These are phyloP conservation scores for Vitellaria paradoxa DNA, from an alignment of 179 eudicot genomes.

Conservation along the genomic window DNA sequence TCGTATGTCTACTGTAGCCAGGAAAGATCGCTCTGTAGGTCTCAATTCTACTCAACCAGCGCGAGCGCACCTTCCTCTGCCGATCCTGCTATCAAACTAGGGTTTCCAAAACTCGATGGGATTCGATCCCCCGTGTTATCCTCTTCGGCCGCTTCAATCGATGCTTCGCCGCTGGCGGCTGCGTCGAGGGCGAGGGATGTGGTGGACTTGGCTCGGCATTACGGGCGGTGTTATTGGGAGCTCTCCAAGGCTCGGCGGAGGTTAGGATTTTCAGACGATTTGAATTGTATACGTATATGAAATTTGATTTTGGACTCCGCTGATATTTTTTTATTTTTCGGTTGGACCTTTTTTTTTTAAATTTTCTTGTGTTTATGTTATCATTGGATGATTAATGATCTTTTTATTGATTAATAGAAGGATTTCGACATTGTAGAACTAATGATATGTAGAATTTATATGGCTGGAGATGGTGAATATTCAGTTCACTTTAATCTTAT, in stretches of 20 bases:
- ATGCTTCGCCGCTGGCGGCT: slow-evolving; percentile 28
- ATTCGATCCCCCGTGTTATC: slow-evolving; percentile 20
- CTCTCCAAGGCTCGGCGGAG: slow-evolving; percentile 89
- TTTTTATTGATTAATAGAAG: neutral
- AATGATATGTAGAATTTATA: too few species aligned
- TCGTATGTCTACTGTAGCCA: neutral
- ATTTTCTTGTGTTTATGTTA: too few species aligned
- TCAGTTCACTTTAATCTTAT: too few species aligned
- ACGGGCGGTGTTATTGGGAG: slow-evolving; percentile 83
- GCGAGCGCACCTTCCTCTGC: slow-evolving; percentile 33
- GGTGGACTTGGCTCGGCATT: slow-evolving; percentile 45
- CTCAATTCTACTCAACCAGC: slow-evolving; percentile 18
- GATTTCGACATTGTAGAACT: neutral
- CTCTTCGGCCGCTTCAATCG: slow-evolving; percentile 24
- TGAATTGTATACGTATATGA: too few species aligned
- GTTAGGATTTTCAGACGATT: slow-evolving; percentile 23
- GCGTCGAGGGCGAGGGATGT: slow-evolving; percentile 34
- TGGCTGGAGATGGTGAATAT: too few species aligned
- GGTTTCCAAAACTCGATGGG: slow-evolving; percentile 17
- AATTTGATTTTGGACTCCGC: neutral
- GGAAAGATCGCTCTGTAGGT: slow-evolving; percentile 19
- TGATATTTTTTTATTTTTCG: neutral
- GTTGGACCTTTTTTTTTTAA: neutral
- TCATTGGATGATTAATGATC: neutral
- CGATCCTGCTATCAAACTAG: slow-evolving; percentile 25